phyloP scores from a whole-genome alignment of 2,329 filamentous ascomycete species.

The Fusarium brevicatenulatum region DNA sequence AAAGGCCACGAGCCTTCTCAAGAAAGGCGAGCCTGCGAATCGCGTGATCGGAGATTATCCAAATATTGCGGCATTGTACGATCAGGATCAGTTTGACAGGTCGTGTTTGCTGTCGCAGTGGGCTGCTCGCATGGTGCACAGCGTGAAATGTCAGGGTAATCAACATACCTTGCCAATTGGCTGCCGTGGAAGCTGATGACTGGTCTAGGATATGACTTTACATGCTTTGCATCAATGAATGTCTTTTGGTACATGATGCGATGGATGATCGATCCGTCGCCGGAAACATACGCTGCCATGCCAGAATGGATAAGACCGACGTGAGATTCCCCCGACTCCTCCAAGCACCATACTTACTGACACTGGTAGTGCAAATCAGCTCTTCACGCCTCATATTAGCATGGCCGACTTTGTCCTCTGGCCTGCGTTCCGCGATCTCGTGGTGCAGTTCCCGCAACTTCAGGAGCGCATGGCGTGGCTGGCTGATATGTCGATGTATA shows the following conservation, averaged over 20 bases:
- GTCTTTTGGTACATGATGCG: constrained; percentile 27
- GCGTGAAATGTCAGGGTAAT: constrained; percentile 14
- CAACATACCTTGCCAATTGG: no score
- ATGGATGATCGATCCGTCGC: constrained; percentile 14
- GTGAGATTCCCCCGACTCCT: rapidly evolving
- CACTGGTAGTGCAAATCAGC: background rate
- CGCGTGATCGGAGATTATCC: background rate
- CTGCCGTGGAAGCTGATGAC: rapidly evolving
- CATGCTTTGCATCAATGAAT: constrained; percentile 12
- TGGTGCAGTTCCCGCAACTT: constrained; percentile 9
- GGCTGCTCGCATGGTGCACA: constrained; percentile 27
- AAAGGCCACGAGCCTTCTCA: background rate
- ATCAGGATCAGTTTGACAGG: constrained; percentile 3
- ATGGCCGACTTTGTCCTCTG: constrained; percentile 23
- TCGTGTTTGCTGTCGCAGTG: constrained; percentile 18
- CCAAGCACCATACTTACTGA: rapidly evolving
- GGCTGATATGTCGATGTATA: background rate
- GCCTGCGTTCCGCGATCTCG: constrained; percentile 11
- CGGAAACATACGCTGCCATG: constrained; percentile 17
- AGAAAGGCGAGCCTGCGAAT: rapidly evolving
- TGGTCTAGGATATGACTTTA: constrained; percentile 9
- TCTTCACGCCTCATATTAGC: constrained; percentile 12
- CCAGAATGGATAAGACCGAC: constrained; percentile 26
- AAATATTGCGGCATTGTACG: constrained; percentile 13
- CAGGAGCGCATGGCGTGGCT: constrained; percentile 28